Conservation (phyloP, 2,329 filamentous ascomycete genomes). For the Pseudohalonectria lignicola region DNA sequence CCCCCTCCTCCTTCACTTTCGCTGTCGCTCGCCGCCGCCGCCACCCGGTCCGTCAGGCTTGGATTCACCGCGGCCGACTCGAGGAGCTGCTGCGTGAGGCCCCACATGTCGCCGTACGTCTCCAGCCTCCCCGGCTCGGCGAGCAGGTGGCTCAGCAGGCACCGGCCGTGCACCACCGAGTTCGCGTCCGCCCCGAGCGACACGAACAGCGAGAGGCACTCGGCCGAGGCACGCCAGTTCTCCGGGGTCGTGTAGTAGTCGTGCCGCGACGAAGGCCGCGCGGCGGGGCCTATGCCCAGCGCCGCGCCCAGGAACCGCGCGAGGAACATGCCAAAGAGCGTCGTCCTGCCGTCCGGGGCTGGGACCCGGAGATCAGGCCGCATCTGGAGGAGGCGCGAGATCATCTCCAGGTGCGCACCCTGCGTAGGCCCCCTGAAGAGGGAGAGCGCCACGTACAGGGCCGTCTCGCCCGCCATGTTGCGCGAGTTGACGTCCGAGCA, state of each 20-base stretch:
- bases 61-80: neutral
- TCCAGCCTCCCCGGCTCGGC: neutral
- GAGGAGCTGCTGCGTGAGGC: neutral
- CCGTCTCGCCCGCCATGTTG: neutral
- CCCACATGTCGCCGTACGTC: neutral
- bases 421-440: no score
- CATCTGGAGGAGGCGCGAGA: no score
- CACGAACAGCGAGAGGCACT: neutral
- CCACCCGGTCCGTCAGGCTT: no score
- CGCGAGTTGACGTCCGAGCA: neutral
- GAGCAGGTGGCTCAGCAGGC: neutral
- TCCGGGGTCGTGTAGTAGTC: neutral
- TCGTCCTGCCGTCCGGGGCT: no score
- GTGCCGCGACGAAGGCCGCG: no score
- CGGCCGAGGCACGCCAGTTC: neutral
- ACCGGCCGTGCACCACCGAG: neutral
- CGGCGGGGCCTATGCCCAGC: no score
- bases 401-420: no score
- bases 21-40: no score
- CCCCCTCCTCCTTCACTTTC: no score
- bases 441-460: neutral
- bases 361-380: no score
- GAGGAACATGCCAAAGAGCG: no score
- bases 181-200: neutral
- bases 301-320: no score